Conservation (phyloP, 495 filamentous ascomycete species). For the Talaromyces thailandensis region DNA sequence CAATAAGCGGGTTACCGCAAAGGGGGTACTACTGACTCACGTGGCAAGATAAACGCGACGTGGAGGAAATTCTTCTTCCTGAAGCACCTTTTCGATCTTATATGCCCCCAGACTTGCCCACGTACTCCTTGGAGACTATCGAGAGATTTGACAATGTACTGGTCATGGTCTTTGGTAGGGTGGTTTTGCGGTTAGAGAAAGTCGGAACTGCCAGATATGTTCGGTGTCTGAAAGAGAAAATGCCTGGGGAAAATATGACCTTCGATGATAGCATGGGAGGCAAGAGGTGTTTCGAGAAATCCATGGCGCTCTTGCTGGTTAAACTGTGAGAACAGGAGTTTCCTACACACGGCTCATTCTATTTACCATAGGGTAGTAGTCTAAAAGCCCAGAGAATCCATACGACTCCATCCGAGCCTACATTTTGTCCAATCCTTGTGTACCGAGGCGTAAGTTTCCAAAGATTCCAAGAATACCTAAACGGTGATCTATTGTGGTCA, state of each 20-base stretch:
- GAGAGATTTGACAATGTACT: background rate
- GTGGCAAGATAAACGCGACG: slow-evolving; percentile 17
- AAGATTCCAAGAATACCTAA: no score
- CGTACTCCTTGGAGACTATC: slow-evolving; percentile 1
- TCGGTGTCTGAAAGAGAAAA: background rate
- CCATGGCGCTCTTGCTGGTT: background rate
- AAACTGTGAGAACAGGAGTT: background rate
- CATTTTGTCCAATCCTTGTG: no score
- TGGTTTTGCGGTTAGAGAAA: background rate
- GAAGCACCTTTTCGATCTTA: slow-evolving; percentile 21
- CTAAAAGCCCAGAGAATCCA: no score
- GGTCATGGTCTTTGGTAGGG: background rate
- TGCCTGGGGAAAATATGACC: background rate
- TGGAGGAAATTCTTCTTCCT: slow-evolving; percentile 15
- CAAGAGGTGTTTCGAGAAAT: background rate
- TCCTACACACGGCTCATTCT: background rate
- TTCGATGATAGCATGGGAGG: background rate
- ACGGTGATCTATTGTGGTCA: no score
- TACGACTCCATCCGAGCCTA: no score
- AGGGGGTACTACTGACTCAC: slow-evolving; percentile 6
- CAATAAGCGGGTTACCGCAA: slow-evolving; percentile 9
- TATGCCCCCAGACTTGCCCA: slow-evolving; percentile 23
- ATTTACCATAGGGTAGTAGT: background rate
- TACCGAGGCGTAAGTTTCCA: no score
- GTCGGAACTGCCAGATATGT: background rate